Percentiles rank a stretch among this genome's conserved stretches.
These are phyloP conservation scores for Leccinum holopus DNA, from an alignment of 1,284 basidiomycete genomes.

Conservation along the genomic window DNA sequence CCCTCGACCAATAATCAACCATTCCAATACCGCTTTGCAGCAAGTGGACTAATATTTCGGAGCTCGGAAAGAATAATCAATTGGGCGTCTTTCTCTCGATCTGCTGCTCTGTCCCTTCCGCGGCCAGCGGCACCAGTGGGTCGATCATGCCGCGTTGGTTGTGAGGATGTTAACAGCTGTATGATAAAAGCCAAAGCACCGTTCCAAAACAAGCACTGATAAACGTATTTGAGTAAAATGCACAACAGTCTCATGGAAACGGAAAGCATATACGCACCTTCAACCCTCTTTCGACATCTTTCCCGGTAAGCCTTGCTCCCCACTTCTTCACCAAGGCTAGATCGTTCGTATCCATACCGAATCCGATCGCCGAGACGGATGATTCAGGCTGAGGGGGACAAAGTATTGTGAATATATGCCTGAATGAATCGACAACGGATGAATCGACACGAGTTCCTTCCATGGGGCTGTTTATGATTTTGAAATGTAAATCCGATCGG, in stretches of 20 bases:
- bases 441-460: conserved; percentile 69
- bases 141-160: conserved; percentile 19
- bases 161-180: conserved; percentile 55
- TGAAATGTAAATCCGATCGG: background rate
- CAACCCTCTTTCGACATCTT: conserved; percentile 68
- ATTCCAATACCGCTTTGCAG: conserved; percentile 70
- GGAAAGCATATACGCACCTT: conserved; percentile 47
- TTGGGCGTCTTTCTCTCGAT: conserved; percentile 35
- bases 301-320: conserved; percentile 77
- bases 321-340: conserved; percentile 64
- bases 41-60: conserved; percentile 39
- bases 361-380: conserved; percentile 1
- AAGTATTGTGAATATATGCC: conserved; percentile 66
- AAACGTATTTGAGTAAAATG: background rate
- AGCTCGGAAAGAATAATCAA: conserved; percentile 54
- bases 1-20: conserved; percentile 71
- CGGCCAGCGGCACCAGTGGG: conserved; percentile 28
- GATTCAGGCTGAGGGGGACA: conserved; percentile 16
- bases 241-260: background rate
- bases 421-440: conserved; percentile 60
- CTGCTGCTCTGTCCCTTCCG: conserved; percentile 23
- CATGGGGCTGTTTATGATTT: conserved; percentile 51
- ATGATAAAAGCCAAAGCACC: background rate
- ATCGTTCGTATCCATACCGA: conserved; percentile 46
- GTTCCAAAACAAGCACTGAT: background rate